These are phyloP conservation scores for Paramecium pentaurelia DNA, from an alignment of 73 alveolate genomes.

Conservation along the genomic window DNA sequence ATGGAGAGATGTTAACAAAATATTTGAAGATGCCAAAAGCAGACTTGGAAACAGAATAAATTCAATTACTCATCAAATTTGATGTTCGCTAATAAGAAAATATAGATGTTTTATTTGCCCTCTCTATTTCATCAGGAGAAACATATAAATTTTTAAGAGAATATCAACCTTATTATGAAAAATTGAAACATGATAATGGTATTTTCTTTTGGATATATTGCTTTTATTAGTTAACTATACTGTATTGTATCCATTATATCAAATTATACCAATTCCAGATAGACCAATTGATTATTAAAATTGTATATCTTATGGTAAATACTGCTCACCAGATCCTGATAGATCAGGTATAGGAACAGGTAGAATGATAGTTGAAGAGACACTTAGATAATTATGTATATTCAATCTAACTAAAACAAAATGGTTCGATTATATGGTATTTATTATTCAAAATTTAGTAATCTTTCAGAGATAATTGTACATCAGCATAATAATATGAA, in stretches of 20 bases:
- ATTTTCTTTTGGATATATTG: neutral
- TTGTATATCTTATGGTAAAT: neutral
- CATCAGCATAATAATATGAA: neutral
- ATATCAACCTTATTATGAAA: slow-evolving; percentile 2
- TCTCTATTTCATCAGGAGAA: neutral
- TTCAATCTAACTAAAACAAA: neutral
- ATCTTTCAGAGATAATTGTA: slow-evolving; percentile 11
- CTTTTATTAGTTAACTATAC: neutral
- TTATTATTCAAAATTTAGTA: neutral
- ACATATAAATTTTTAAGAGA: slow-evolving; percentile 35
- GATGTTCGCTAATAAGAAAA: neutral
- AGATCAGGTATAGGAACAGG: slow-evolving; percentile 12
- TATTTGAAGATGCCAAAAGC: neutral
- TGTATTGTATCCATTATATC: neutral
- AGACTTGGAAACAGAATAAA: neutral
- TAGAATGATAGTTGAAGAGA: neutral
- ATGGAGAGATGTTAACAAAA: neutral
- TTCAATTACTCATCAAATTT: neutral
- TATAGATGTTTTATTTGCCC: neutral
- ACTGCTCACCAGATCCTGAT: slow-evolving; percentile 42
- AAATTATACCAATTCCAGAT: neutral
- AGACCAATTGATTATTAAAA: neutral
- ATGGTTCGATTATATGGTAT: slow-evolving; percentile 38
- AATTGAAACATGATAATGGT: neutral
- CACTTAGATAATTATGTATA: slow-evolving; percentile 4